Conservation (phyloP, 768 basidiomycete genomes). For the Fomitopsis serialis region DNA sequence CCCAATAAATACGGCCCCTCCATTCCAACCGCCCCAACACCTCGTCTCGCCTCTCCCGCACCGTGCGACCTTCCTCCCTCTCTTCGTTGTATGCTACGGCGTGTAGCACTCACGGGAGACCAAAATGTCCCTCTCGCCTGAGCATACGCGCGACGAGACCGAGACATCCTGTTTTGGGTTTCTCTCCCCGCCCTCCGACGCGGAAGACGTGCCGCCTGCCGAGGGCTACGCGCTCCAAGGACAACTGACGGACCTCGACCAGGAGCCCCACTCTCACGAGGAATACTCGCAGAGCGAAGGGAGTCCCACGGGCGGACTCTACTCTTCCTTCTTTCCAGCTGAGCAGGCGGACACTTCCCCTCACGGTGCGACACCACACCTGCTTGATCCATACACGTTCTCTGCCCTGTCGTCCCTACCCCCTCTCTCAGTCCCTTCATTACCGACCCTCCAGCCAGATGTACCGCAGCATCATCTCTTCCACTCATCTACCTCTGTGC, state of each 20-base stretch:
- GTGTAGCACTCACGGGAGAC: not conserved
- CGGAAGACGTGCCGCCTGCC: conserved; percentile 29
- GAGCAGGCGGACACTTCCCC: not conserved
- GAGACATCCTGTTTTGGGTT: conserved; percentile 15
- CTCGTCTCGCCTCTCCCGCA: conserved; percentile 10
- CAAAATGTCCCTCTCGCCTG: not conserved
- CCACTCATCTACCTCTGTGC: conserved; percentile 12
- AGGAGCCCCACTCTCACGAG: conserved; percentile 20
- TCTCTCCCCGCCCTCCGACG: conserved; percentile 30
- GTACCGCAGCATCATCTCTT: conserved; percentile 7
- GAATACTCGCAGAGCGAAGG: conserved; percentile 12
- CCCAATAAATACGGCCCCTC: conserved; percentile 12
- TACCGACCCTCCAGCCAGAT: conserved; percentile 5
- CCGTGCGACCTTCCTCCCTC: conserved; percentile 10
- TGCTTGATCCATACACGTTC: not conserved
- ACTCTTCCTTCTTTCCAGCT: not conserved
- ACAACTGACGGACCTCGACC: conserved; percentile 28
- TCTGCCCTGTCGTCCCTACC: not conserved
- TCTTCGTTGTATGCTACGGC: not conserved
- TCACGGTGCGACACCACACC: not conserved
- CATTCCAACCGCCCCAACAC: not conserved
- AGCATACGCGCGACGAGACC: not conserved
- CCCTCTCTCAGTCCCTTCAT: conserved; percentile 1
- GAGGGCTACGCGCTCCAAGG: conserved; percentile 39
- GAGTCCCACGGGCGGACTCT: not conserved